Evolutionary conservation across 1,284 basidiomycete species (phyloP), one percentile per base, ranked within the genome.

Genomic region (Melampsora americana): DNA sequence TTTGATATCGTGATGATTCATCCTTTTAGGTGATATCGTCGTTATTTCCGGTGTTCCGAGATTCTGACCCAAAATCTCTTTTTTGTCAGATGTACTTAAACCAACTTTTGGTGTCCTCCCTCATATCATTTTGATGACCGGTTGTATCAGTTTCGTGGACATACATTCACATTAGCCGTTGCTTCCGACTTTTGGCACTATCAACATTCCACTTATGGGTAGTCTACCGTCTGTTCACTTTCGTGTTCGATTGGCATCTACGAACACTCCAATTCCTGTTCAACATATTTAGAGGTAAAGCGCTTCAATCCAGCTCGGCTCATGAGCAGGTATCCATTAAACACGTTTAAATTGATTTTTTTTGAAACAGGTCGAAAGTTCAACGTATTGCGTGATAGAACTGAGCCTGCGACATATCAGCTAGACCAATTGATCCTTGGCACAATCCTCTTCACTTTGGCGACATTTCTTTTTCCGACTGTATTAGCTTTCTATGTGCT

Each of bases 361-460:
- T 32, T 12, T n/a, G n/a, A n/a, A 5, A 23, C 78, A 93, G 93
- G 94, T 1, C 95, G 92, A 83, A 87, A 92, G 69, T 90, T 88
- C 82, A 96, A 96, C 81, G 87, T 90, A 32, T 85, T 97, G 35
- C 87, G 93, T 64, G 86, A 89, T 66, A 88, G 95, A 39, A 89
- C 90, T 6, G 95, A 99, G 82, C 88, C 90, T 11, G 93, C 91
- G 86, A 88, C 90, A 78, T 97, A 97, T 81, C 92, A 95, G 78
- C 86, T 95, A 32, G 95, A 99, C 82, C 94, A 97, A 82, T 87
- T 98, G 14, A 86, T 98, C 39, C 89, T 99, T 39, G 95, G 95
- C 18, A 95, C 95, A 0, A 90, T 99, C 60, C 86, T 99, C 30
- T 98, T 99, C 84, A 97, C 94, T 0, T 86, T 97, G 20, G 86